Evolutionary conservation across 768 basidiomycete species (phyloP), one percentile per base, ranked within the genome.

Genomic region (Podaxis sp.): DNA sequence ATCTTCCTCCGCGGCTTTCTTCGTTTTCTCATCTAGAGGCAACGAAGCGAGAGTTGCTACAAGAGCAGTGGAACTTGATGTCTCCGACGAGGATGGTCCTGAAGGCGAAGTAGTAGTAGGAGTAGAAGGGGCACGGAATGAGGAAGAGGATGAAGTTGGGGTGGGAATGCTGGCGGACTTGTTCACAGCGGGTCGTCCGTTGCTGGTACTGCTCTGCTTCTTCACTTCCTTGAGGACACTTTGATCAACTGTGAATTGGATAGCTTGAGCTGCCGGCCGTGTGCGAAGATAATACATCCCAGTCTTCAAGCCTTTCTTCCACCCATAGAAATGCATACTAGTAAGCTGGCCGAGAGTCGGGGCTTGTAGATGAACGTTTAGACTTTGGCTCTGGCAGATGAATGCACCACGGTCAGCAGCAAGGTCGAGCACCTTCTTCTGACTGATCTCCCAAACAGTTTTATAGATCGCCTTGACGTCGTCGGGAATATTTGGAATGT

Each of bases 361-460:
- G 41, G 89, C 80, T 72, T 92, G 88, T 53, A 99, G 77, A 74
- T 98, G 96, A 62, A 99, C 85, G 75, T 99, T 99, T 73, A 99
- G 79, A 65, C 89, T 91, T 78, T 99, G 96, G 67, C 87, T 89
- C 76, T 99, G 96, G 78, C 95, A 96, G 76, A 99, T 97, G 80
- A 89, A 99, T 1, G 97, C 95, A 41, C 96, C 96, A 64, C 97
- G 95, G 74, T 99, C 97, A n/a, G 97, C 97, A 57, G 97, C 91
- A 68, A 99, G 84, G 78, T 99, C 97, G 63, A 99, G 88, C 66
- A 99, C 88, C 73, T 93, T 95, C 91, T 98, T 99, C 81, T 99
- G 96, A 50, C 87, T 89, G 75, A 99, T 96, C 80, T 99, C 96
- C 96, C 96, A 99, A 54, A 98, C 96, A n/a, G 96, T 99, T 82